Evolutionary conservation across 1,139 yeast species (phyloP).

Genomic region (Hyphopichia buzzinii): DNA sequence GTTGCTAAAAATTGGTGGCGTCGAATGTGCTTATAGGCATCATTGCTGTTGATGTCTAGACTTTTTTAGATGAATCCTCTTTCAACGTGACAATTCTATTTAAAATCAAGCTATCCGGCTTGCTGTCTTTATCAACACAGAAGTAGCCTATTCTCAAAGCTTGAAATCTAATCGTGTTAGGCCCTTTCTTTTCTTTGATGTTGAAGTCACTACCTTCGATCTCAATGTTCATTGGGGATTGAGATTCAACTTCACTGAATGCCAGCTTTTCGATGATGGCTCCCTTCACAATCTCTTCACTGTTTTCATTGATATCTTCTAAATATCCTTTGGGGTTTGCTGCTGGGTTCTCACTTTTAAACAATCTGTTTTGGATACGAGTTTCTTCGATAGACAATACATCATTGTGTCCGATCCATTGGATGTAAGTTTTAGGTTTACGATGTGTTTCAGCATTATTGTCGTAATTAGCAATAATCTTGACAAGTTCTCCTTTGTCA

Average conservation of each 20-base stretch:
- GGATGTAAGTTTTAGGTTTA: constrained; percentile 92
- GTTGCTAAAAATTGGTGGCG: no score
- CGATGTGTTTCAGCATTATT: constrained; percentile 49
- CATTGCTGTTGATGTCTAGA: no score
- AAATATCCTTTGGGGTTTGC: constrained; percentile 86
- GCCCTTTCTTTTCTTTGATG: constrained; percentile 58
- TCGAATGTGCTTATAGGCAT: no score
- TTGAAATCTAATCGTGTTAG: constrained; percentile 95
- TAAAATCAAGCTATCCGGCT: constrained; percentile 55
- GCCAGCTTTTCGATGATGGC: constrained; percentile 76
- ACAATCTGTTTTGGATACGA: constrained; percentile 83
- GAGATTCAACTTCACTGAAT: constrained; percentile 61
- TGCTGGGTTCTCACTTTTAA: constrained; percentile 88
- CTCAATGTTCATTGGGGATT: constrained; percentile 76
- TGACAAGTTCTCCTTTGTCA: constrained; percentile 58
- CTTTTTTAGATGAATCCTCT: constrained; percentile 44
- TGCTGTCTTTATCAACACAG: constrained; percentile 82
- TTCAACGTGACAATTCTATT: constrained; percentile 90
- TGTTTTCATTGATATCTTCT: constrained; percentile 75
- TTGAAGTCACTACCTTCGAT: constrained; percentile 66
- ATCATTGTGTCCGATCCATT: constrained; percentile 84
- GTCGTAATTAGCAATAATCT: constrained; percentile 80
- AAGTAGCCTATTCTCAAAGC: constrained; percentile 97
- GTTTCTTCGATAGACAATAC: constrained; percentile 66
- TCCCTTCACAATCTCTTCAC: constrained; percentile 63